Evolutionary conservation across 257 asterid genomes (phyloP), one percentile per base, ranked within the genome.

Genomic region (Nicotiana tabacum): DNA sequence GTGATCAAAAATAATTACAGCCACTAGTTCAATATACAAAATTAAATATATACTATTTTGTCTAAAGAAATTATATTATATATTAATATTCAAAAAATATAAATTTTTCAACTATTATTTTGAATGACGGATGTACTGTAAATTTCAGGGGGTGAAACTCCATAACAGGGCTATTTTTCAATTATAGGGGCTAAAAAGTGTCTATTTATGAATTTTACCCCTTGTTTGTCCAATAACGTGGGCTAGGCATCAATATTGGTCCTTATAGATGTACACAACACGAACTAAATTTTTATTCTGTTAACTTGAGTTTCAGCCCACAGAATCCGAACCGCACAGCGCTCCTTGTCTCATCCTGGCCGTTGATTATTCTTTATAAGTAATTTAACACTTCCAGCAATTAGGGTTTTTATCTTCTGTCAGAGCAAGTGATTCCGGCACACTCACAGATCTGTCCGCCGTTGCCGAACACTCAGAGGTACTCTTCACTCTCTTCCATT

Each of bases 401-500:
- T 43, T 51, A 76, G 80, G 80, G 80, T 76, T 76, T 51, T 29
- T 74, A 51, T 76, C 62, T 74, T 74, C 79, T 46, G 11, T 46
- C 13, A 72, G 58, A 46, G 16, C 62, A 27, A 74, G 62, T 74
- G 80, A 46, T 74, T 74, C 80, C 80, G 80, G 39, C 80, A 74
- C 78, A 18, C 80, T 48, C 80, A 76, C 65, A 76, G 80, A 76
- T 76, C 80, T 74, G 80, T 74, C 62, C 64, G 64, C 80, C 64
- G 80, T 76, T 37, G 64, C 64, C 80, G 80, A 51, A 76, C 62
- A 32, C 80, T 76, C 27, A 76, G 80, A 51, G 62, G 62, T 57
- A 57, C 62, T 53, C 58, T 53, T 53, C 57, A 0, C 57, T 53
- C 57, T 4, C 6, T 53, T 12, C 6, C 18, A 0, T 12, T 53